Evolutionary conservation across 495 filamentous ascomycete genomes (phyloP).

Genomic region (Hypoxylon lenormandii): DNA sequence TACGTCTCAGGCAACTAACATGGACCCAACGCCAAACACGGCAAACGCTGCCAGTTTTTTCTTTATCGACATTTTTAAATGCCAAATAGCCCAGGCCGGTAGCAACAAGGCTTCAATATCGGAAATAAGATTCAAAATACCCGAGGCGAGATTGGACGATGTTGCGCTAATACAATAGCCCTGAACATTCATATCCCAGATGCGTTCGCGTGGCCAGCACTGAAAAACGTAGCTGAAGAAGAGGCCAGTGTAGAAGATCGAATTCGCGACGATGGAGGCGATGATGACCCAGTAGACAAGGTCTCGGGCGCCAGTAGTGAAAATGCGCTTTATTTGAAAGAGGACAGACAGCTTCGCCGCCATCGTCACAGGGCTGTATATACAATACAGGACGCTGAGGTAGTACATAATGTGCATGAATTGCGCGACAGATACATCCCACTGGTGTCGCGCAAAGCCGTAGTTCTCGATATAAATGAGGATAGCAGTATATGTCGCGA

Average conservation of each 20-base stretch:
- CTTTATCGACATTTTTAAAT: neutral
- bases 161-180: neutral
- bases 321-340: conserved; percentile 1
- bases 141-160: neutral
- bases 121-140: conserved; percentile 1
- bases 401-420: neutral
- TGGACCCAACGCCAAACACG: neutral
- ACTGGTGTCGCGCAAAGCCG: neutral
- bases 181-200: neutral
- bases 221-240: conserved; percentile 9
- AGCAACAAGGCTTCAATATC: neutral
- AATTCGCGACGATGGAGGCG: conserved; percentile 1
- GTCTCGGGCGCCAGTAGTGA: conserved; percentile 1
- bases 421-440: neutral
- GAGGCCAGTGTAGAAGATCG: neutral
- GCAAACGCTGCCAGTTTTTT: neutral
- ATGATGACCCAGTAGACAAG: conserved; percentile 1
- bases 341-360: conserved; percentile 2
- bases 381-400: neutral
- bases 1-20: neutral
- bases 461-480: neutral
- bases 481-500: neutral
- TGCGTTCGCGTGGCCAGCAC: neutral
- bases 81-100: conserved; percentile 7
- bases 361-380: neutral